Evolutionary conservation across 768 basidiomycete species (phyloP), one percentile per base, ranked within the genome.

Genomic region (Kwoniella dejecticola): DNA sequence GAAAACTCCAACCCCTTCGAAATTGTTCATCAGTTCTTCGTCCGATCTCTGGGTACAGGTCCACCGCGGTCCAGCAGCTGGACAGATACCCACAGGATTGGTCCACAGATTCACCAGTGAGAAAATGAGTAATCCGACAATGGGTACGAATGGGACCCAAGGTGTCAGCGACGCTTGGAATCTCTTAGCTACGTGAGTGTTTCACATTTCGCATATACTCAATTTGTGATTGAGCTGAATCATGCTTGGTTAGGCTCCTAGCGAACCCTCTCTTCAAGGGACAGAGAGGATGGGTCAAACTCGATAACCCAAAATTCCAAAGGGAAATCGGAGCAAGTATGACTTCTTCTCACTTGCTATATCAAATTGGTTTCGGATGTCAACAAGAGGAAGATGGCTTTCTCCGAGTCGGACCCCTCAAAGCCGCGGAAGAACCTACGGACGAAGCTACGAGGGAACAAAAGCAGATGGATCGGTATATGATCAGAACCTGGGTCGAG

Each of bases 401-500:
- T n/a, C n/a, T 69, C 3, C 56, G 74, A 19, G 65, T 75, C 4
- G 74, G 74, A 19, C 74, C 74, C 5, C 57, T 68, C 45, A 58
- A 53, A 7, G 49, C 56, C 23, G 36, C 30, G 2, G 59, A 66
- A 11, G 71, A 70, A 21, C 42, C 52, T 24, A 36, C 55, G 11
- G 36, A 47, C 2, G 59, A 64, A 19, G 63, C 56, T 44, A 23
- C 19, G 30, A n/a, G n/a, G 11, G 61, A 64, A 45, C 54, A 64
- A 6, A 31, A 33, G 24, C 69, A 69, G 60, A 67, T 75, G 69
- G 69, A 75, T 45, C 57, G 50, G 30, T 72, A 72, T 38, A 75
- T 72, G 74, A 29, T 75, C 12, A 38, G 74, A 26, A 52, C 65
- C 2, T 75, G 74, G 74, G 61, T 75, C 3, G 74, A 75, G 55